These are phyloP conservation scores for Scheffersomyces lignicola DNA, from an alignment of 1,139 yeast genomes.

Conservation along the genomic window DNA sequence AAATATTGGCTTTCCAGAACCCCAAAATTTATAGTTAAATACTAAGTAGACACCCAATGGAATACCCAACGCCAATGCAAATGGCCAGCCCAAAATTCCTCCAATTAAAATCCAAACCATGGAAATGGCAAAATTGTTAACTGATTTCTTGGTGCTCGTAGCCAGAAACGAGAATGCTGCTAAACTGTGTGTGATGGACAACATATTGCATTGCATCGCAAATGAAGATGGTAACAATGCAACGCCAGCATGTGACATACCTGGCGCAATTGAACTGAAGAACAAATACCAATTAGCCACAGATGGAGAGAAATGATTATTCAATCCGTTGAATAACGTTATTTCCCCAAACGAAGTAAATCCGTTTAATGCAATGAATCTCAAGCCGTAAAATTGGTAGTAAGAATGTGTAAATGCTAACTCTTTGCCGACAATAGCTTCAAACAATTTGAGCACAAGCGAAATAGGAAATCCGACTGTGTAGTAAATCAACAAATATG, in stretches of 20 bases:
- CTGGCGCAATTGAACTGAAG: conserved; percentile 50
- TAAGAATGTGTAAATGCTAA: conserved; percentile 7
- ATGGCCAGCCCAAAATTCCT: conserved; percentile 91
- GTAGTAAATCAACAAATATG: conserved; percentile 61
- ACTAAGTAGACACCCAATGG: conserved; percentile 52
- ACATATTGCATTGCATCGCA: conserved; percentile 68
- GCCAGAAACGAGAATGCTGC: conserved; percentile 15
- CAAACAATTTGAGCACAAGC: neutral
- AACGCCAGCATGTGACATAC: conserved; percentile 83
- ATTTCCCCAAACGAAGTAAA: conserved; percentile 57
- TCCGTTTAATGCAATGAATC: conserved; percentile 53
- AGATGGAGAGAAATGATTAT: conserved; percentile 28
- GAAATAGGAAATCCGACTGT: conserved; percentile 18
- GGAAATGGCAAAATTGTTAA: conserved; percentile 25
- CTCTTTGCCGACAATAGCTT: neutral
- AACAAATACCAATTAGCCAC: conserved; percentile 63
- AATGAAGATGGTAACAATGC: conserved; percentile 84
- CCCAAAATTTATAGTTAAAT: neutral
- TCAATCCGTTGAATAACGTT: conserved; percentile 46
- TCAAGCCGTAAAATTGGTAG: conserved; percentile 51
- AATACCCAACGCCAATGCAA: conserved; percentile 62
- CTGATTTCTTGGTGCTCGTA: conserved; percentile 2
- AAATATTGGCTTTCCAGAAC: conserved; percentile 5
- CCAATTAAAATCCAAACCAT: conserved; percentile 60
- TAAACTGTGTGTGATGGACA: conserved; percentile 46